Conservation (phyloP, 805 yeast species). For the Kodamaea neixiangensis region DNA sequence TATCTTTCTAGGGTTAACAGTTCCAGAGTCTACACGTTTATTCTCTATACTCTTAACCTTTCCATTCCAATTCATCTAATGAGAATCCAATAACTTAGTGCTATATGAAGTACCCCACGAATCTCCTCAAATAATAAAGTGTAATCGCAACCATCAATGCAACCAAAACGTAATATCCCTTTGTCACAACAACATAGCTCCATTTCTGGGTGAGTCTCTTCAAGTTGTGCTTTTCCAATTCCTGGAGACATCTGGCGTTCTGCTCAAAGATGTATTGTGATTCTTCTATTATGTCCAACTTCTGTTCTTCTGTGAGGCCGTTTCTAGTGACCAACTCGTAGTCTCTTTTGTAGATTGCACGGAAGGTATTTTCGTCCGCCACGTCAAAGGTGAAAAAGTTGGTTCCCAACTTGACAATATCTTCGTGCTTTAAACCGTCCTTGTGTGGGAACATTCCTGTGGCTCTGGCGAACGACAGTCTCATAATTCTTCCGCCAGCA, state of each 20-base stretch:
- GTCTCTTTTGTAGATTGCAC: slow-evolving; percentile 69
- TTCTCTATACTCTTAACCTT: background rate
- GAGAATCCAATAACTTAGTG: background rate
- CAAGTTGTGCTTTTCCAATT: slow-evolving; percentile 68
- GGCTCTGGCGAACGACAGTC: slow-evolving; percentile 64
- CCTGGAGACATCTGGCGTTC: slow-evolving; percentile 60
- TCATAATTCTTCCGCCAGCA: slow-evolving; percentile 81
- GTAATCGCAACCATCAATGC: slow-evolving; percentile 32
- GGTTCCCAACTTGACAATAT: slow-evolving; percentile 62
- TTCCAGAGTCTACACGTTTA: too few species aligned
- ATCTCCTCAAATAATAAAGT: slow-evolving; percentile 37
- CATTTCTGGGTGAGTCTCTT: slow-evolving; percentile 54
- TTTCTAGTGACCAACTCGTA: slow-evolving; percentile 78
- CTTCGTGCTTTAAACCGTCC: slow-evolving; percentile 63
- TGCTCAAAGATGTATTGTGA: slow-evolving; percentile 64
- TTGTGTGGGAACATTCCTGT: slow-evolving; percentile 76
- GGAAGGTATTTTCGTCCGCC: slow-evolving; percentile 63
- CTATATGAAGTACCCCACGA: slow-evolving; percentile 14
- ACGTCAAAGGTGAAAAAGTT: slow-evolving; percentile 72
- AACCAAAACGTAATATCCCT: slow-evolving; percentile 50
- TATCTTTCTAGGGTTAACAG: too few species aligned
- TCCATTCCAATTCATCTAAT: background rate
- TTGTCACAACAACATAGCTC: slow-evolving; percentile 53
- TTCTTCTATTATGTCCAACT: slow-evolving; percentile 67
- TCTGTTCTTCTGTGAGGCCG: slow-evolving; percentile 67